Evolutionary conservation across 768 basidiomycete species (phyloP).

Genomic region (Collybiopsis confluens): DNA sequence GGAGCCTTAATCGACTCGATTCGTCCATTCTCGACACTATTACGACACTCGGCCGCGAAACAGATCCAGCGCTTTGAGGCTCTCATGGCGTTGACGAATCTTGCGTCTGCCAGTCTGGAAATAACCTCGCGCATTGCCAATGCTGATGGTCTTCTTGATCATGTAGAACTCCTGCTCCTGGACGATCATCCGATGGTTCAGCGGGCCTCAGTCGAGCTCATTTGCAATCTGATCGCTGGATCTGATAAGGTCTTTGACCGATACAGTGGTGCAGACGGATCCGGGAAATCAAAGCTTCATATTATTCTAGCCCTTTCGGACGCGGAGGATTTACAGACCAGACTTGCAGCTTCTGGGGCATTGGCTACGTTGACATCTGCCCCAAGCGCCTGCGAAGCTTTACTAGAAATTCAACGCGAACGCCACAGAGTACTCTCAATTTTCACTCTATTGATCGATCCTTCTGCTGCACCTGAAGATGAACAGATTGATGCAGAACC

Average conservation of each 20-base stretch:
- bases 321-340: constrained; percentile 80
- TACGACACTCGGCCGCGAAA: constrained; percentile 63
- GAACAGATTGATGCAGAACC: constrained; percentile 21
- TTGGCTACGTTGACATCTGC: constrained; percentile 75
- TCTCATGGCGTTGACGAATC: constrained; percentile 94
- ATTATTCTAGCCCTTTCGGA: constrained; percentile 82
- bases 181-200: constrained; percentile 82
- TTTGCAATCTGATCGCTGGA: constrained; percentile 86
- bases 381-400: constrained; percentile 50
- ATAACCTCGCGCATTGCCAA: constrained; percentile 64
- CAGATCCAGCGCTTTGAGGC: constrained; percentile 88
- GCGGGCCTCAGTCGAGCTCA: constrained; percentile 83
- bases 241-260: constrained; percentile 72
- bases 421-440: constrained; percentile 60
- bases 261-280: constrained; percentile 49
- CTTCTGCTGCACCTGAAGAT: constrained; percentile 34
- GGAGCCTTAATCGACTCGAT: constrained; percentile 79
- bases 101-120: constrained; percentile 72
- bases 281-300: constrained; percentile 64
- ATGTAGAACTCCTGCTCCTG: constrained; percentile 68
- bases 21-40: constrained; percentile 69
- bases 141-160: constrained; percentile 55
- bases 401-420: constrained; percentile 65
- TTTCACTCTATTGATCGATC: constrained; percentile 65
- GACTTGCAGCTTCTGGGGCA: constrained; percentile 87